Evolutionary conservation across 805 yeast genomes (phyloP).

Genomic region (Barnettozyma pratensis): DNA sequence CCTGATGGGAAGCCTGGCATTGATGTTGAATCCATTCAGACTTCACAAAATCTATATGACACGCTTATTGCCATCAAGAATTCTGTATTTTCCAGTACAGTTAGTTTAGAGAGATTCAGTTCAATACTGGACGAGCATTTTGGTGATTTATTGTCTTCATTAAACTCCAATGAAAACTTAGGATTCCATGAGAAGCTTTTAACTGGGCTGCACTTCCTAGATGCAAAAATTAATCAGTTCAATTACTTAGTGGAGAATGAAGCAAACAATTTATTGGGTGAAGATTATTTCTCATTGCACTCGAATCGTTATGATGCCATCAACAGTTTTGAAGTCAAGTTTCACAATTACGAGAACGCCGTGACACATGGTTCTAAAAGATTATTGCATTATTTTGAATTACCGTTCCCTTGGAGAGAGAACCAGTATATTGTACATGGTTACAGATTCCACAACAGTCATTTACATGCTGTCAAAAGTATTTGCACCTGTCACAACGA

Average conservation of each 20-base stretch:
- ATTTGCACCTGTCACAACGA: slow-evolving; percentile 75
- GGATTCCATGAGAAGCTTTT: slow-evolving; percentile 29
- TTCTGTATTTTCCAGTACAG: slow-evolving; percentile 19
- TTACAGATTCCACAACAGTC: slow-evolving; percentile 73
- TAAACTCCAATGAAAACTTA: slow-evolving; percentile 18
- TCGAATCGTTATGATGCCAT: slow-evolving; percentile 18
- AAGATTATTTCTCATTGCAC: slow-evolving; percentile 13
- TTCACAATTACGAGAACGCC: slow-evolving; percentile 45
- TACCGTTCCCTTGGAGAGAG: slow-evolving; percentile 92
- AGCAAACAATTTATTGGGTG: slow-evolving; percentile 15
- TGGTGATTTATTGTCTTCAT: slow-evolving; percentile 20
- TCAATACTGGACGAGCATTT: slow-evolving; percentile 23
- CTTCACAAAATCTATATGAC: slow-evolving; percentile 23
- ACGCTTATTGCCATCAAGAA: slow-evolving; percentile 23
- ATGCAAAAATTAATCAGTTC: slow-evolving; percentile 36
- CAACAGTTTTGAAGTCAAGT: slow-evolving; percentile 27
- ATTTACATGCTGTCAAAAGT: slow-evolving; percentile 52
- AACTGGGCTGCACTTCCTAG: slow-evolving; percentile 33
- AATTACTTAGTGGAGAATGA: slow-evolving; percentile 29
- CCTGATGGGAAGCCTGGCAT: slow-evolving; percentile 1
- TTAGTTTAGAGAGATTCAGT: slow-evolving; percentile 20
- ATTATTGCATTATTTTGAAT: slow-evolving; percentile 73
- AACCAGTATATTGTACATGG: slow-evolving; percentile 81
- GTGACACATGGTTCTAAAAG: slow-evolving; percentile 35
- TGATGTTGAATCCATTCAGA: slow-evolving; percentile 16